A percentile compares a stretch with the other conserved stretches of the same genome.
phyloP scores from a whole-genome alignment of 2,329 filamentous ascomycete species.

The Pseudocercospora ulei region DNA sequence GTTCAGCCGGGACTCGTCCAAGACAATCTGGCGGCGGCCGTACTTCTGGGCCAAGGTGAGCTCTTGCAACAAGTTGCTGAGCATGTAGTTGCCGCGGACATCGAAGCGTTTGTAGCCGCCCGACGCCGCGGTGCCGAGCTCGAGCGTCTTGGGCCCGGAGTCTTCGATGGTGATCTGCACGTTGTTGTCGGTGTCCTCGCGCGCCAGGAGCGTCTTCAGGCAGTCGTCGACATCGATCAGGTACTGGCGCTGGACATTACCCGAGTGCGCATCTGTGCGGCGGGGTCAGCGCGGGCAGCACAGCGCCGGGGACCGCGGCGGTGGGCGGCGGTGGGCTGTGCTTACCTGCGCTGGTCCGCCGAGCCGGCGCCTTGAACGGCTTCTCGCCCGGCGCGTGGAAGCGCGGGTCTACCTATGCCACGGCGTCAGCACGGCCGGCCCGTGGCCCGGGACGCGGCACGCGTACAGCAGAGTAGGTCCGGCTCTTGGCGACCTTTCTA shows the following conservation, averaged over 20 bases:
- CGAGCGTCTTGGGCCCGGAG: constrained; percentile 80
- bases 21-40: constrained; percentile 75
- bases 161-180: constrained; percentile 98
- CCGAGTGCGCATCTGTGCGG: constrained; percentile 56
- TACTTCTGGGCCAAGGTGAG: constrained; percentile 85
- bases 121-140: constrained; percentile 73
- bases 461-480: constrained; percentile 50
- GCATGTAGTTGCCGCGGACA: constrained; percentile 90
- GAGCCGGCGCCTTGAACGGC: constrained; percentile 21
- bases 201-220: constrained; percentile 63
- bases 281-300: constrained; percentile 11
- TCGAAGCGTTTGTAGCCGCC: constrained; percentile 81
- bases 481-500: constrained; percentile 41
- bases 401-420: constrained; percentile 22
- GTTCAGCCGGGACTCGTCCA: constrained; percentile 82
- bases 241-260: constrained; percentile 63
- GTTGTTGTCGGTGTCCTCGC: constrained; percentile 89
- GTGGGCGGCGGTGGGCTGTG: background rate
- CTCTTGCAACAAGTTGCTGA: constrained; percentile 93
- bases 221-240: constrained; percentile 79
- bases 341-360: constrained; percentile 32
- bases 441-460: background rate
- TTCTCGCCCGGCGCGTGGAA: constrained; percentile 18
- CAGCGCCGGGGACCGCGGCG: too few species aligned
- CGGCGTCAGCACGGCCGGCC: constrained; percentile 8